Evolutionary conservation across 2,329 filamentous ascomycete genomes (phyloP), one percentile per base, ranked within the genome.

Genomic region (Diaporthe eres): DNA sequence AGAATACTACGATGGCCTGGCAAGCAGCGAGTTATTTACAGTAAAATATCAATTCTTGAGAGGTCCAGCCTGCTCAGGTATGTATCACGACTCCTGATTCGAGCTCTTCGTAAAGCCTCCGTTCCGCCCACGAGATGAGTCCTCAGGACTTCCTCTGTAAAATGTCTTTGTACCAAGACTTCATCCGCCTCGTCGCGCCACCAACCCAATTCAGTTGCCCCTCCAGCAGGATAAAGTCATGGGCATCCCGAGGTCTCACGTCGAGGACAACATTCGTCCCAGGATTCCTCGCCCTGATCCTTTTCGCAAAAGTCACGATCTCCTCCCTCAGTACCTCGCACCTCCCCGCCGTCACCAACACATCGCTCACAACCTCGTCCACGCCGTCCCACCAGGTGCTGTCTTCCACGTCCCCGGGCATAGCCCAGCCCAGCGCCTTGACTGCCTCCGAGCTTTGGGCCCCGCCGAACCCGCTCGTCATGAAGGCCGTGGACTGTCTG

Each of bases 181-280:
- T 74, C 58, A 74, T 74, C 39, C 25, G 31, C 12, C 9, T 31
- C 9, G 60, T 74, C 25, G 71, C 71, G 22, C 34, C 58, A 1
- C 71, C 71, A 5, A 63, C 34, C 28, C 25, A 34, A 8, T 55
- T 53, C 12, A 63, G 13, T 60, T 63, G 71, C 5, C 80, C 80
- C 75, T 84, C 82, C 12, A 84, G 53, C 28, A 83, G 55, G 17
- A 85, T 80, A 53, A 82, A 83, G 31, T 84, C 83, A 37, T 85
- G 83, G 0, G 81, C 82, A 44, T 83, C 82, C 0, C 74, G 77
- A 6, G 81, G 80, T 6, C 73, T 31, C 53, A 81, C 74, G 22
- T 84, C 81, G 1, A 84, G 55, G 13, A 75, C 76, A 3, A 85
- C 78, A 3, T 80, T 76, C 13, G 81, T 25, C 31, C 70, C 78